Conservation (phyloP, 148 eudicot genomes). For the Oxyria digyna region DNA sequence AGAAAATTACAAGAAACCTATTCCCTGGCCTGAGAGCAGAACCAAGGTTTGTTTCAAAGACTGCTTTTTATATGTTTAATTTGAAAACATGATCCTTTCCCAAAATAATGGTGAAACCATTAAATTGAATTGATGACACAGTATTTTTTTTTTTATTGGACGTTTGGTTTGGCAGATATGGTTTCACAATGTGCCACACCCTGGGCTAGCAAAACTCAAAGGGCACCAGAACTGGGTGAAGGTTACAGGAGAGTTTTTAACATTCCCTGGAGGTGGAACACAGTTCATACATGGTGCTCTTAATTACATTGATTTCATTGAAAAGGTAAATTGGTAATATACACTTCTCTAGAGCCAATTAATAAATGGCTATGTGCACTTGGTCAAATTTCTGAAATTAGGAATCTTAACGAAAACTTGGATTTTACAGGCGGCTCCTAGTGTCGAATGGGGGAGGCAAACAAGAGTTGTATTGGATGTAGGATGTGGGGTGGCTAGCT, state of each 20-base stretch:
- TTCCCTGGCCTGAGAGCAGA: slow-evolving; percentile 76
- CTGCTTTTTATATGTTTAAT: not conserved
- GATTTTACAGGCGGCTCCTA: slow-evolving; percentile 43
- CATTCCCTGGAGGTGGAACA: slow-evolving; percentile 87
- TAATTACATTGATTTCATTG: slow-evolving; percentile 62
- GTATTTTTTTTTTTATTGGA: not conserved
- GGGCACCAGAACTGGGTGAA: slow-evolving; percentile 89
- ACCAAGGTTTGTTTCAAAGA: slow-evolving; percentile 35
- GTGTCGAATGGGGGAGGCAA: slow-evolving; percentile 68
- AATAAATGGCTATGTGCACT: not conserved
- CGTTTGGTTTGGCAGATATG: slow-evolving; percentile 47
- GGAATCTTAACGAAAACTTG: not conserved
- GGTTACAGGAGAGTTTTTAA: slow-evolving; percentile 51
- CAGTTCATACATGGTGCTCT: slow-evolving; percentile 81
- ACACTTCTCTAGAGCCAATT: no score
- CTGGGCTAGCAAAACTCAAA: slow-evolving; percentile 55
- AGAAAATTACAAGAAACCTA: slow-evolving; percentile 46
- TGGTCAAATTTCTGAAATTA: not conserved
- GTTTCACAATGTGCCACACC: slow-evolving; percentile 74
- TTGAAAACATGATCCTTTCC: not conserved
- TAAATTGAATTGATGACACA: not conserved
- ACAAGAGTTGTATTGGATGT: slow-evolving; percentile 73
- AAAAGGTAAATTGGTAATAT: slow-evolving; percentile 29
- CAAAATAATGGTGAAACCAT: not conserved
- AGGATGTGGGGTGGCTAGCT: slow-evolving; percentile 89